Base-by-base conservation (phyloP, 495 filamentous ascomycete species). In the Amphirosellinia nigrospora region DNA sequence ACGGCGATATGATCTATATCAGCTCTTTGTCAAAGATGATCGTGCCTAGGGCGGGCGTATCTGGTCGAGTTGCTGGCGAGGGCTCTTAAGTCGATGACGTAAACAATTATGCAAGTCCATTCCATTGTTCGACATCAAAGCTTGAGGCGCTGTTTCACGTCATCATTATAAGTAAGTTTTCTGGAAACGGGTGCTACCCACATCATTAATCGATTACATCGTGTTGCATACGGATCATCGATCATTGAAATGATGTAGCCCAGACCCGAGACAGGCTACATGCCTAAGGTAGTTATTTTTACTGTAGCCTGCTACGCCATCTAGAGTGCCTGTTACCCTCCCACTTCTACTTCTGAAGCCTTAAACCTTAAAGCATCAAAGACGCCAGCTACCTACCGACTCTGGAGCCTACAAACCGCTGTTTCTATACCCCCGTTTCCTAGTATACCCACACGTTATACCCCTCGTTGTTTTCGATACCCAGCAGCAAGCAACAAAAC, bases 381-480 rank as follows among this genome's bases (percentile, higher is more conserved):
- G n/a, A n/a, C n/a, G n/a, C n/a, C n/a, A n/a, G n/a, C 21, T 21
- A 4, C n/a, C n/a, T 34, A 19, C 23, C 19, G 6, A 23, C 41
- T 39, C n/a, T 15, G 3, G 9, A 53, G 21, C 30, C n/a, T 4
- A 21, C 13, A 7, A 43, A 38, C 45, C 41, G 32, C 59, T 21
- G 46, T 60, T 60, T 8, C 21, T 56, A 56, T 41, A 52, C 59
- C 46, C 56, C 21, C 1, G 9, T 69, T 53, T 41, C 41, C 32
- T 32, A 64, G 9, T 64, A 61, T 68, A 68, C 66, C 66, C 55
- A 68, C 39, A 19, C 28, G 23, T 56, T 64, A 3, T 16, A 64
- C 50, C 11, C 55, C 16, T 61, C 16, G 19, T 55, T 16, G 34
- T 58, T 58, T 38, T 50, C 63, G 68, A 70, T 70, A 70, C 68